Base-by-base conservation (phyloP, 768 basidiomycete species). In the Crepidotus variabilis region DNA sequence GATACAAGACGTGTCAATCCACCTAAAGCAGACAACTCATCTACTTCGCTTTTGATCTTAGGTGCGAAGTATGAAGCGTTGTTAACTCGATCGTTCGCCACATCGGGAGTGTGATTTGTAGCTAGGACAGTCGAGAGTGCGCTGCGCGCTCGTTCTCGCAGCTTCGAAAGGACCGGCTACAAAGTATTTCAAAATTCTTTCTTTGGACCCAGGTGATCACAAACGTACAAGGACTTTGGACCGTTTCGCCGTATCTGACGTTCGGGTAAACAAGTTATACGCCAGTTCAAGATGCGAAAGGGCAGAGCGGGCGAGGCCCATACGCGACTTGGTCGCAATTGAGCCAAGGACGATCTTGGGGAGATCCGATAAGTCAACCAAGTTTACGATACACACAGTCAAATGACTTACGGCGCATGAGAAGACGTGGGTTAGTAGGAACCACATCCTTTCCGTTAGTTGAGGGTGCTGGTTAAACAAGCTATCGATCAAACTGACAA, bases 401-500 rank as follows among this genome's bases (percentile, higher is more conserved):
- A 57, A 57, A 21, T 53, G 32, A 69, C 81, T 62, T 67, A 87
- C 87, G 34, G 84, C 77, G 64, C 86, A 87, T 4, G 84, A 88
- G 66, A 87, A 88, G 2, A 86, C 85, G 65, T 88, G 86, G 7
- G 84, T 86, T 57, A 87, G 85, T 50, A 85, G 68, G 68, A 88
- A 88, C 83, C 85, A 87, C 80, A 84, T 81, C 36, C 87, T 77
- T 63, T 86, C 85, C 11, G 84, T 85, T 54, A 88, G 69, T n/a
- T 68, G 73, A 21, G 86, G 84, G 55, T 87, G 80, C 62, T 86
- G 85, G 54, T 84, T 83, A 65, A 81, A 84, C 51, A 86, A 68
- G 62, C 83, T 86, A 57, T 82, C 79, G 49, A 86, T 78, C 60
- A 87, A 70, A 13, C 84, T 86, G 24, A 88, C 82, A 63, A 85